A percentile compares a stretch with the other conserved stretches of the same genome.
Evolutionary conservation across 2,329 filamentous ascomycete species (phyloP).

Genomic region (Akanthomyces dipterigenus): DNA sequence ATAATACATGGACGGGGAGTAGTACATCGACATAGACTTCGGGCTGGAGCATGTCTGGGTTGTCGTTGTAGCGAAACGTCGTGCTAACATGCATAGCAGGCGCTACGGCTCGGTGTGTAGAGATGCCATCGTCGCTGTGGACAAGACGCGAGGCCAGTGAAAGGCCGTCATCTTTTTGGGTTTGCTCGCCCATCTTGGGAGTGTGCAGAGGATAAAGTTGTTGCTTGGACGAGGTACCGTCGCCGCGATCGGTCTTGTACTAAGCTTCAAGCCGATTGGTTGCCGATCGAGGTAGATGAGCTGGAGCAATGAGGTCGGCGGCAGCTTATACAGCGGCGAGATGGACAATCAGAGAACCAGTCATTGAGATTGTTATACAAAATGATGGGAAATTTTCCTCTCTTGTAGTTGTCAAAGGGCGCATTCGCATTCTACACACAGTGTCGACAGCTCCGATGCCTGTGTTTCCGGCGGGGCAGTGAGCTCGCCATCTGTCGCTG

Average conservation of each 20-base stretch:
- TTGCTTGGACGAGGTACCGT: background rate
- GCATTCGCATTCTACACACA: background rate
- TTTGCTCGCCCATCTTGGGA: background rate
- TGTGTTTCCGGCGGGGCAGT: background rate
- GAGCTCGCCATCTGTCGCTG: background rate
- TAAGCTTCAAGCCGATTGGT: background rate
- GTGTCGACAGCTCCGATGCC: background rate
- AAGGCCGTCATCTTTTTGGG: conserved; percentile 12
- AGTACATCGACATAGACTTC: conserved; percentile 51
- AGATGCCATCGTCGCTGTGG: conserved; percentile 75
- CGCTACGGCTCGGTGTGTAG: conserved; percentile 70
- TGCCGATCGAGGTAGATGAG: background rate
- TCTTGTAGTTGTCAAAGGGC: background rate
- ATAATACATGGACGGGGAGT: background rate
- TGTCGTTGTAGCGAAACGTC: conserved; percentile 72
- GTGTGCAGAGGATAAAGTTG: background rate
- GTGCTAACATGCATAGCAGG: conserved; percentile 88
- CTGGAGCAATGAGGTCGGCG: background rate
- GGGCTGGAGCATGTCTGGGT: conserved; percentile 56
- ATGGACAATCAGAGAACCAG: background rate
- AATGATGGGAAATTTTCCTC: background rate
- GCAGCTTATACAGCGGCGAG: background rate
- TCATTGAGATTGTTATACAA: background rate
- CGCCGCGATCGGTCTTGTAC: background rate
- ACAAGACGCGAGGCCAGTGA: conserved; percentile 65